phyloP scores from a whole-genome alignment of 129 eudicot species.

The Flaveria linearis region DNA sequence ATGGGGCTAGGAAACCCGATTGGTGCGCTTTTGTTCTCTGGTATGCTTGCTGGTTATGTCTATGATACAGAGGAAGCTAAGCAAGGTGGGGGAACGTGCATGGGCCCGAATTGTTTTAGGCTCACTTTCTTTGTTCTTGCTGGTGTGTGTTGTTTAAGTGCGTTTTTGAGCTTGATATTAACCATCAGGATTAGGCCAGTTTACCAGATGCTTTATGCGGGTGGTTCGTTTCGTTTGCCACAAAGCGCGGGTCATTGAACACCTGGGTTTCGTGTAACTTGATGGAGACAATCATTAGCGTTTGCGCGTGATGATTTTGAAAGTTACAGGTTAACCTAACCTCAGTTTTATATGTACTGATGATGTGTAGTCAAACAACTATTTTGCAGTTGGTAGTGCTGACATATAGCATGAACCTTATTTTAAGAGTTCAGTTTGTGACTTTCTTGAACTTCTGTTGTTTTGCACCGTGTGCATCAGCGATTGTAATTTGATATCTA shows the following conservation, averaged over 20 bases:
- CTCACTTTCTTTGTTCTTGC: constrained; percentile 82
- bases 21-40: constrained; percentile 87
- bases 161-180: constrained; percentile 64
- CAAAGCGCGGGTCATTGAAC: constrained; percentile 53
- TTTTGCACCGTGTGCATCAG: constrained; percentile 14
- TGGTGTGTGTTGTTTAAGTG: constrained; percentile 70
- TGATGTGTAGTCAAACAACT: constrained; percentile 34
- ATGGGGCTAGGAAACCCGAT: constrained; percentile 85
- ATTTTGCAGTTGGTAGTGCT: constrained; percentile 23
- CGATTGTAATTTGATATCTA: constrained; percentile 16
- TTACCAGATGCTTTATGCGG: constrained; percentile 94
- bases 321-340: constrained; percentile 28
- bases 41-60: constrained; percentile 77
- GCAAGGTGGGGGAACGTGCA: constrained; percentile 66
- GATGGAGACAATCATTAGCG: constrained; percentile 12
- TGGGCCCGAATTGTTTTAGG: constrained; percentile 80
- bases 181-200: constrained; percentile 84
- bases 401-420: constrained; percentile 28
- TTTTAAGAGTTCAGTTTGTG: constrained; percentile 15
- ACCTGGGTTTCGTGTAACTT: constrained; percentile 1
- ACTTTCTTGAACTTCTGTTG: constrained; percentile 10
- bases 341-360: constrained; percentile 24
- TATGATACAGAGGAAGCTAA: constrained; percentile 78
- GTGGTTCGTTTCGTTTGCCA: constrained; percentile 83
- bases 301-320: constrained; percentile 15